These are phyloP conservation scores for Solanum arcanum DNA, from an alignment of 257 asterid genomes.

Conservation along the genomic window DNA sequence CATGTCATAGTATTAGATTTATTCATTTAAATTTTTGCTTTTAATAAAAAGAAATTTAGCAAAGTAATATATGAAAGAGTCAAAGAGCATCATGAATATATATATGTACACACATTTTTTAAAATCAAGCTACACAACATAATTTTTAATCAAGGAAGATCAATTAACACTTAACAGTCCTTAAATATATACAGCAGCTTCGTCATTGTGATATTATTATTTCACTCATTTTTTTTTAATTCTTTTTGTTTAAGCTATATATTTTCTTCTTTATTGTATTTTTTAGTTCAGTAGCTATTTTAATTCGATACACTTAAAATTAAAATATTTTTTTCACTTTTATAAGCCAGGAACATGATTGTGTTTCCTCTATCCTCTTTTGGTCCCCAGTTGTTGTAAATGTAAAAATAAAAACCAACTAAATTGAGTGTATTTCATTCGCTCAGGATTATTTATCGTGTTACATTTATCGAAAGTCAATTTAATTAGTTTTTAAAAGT, in stretches of 20 bases:
- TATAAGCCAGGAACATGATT: neutral
- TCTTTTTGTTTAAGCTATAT: neutral
- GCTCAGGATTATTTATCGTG: accelerated
- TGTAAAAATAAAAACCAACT: neutral
- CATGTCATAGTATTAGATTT: neutral
- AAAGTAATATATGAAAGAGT: neutral
- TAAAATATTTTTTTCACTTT: neutral
- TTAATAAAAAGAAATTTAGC: no score
- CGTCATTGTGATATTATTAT: neutral
- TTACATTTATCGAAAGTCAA: accelerated
- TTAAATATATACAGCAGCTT: no score
- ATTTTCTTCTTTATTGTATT: neutral
- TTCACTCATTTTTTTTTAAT: neutral
- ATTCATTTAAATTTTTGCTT: neutral
- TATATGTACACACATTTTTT: neutral
- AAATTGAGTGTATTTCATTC: neutral
- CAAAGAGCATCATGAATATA: neutral
- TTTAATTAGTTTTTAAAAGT: no score
- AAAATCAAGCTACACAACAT: neutral
- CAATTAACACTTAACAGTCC: neutral
- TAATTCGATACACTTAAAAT: no score
- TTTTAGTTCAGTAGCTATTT: neutral
- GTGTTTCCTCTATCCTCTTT: neutral
- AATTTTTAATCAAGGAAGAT: no score
- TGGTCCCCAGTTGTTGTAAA: neutral